Base-by-base conservation (phyloP, 805 yeast genomes). In the Phaffomyces thermotolerans region DNA sequence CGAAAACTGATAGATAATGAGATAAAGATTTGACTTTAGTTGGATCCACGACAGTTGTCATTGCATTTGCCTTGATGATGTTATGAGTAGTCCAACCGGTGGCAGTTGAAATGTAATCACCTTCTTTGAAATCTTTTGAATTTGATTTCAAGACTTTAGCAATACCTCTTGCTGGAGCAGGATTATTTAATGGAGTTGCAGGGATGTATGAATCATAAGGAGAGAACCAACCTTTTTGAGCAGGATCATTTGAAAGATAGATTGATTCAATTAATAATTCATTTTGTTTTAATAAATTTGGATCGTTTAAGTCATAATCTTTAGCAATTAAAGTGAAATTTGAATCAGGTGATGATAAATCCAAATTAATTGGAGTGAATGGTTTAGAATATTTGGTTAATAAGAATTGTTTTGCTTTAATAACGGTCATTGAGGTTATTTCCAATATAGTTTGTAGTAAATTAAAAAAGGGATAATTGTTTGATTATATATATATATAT, bases 231-330 rank as follows among this genome's bases (percentile, higher is more conserved):
- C 68, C 67, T 56, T 79, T 75, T 52, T 76, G 80, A 15, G 81
- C 75, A n/a, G 84, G 84, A 53, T 79, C 84, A 51, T 79, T 74
- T 17, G 83, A 75, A 9, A 78, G 48, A 45, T 69, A 71, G 32
- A 71, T 49, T 2, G 65, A 55, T 54, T 76, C 69, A 22, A 76
- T 57, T 13, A 73, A 53, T 10, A 78, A 36, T 39, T 75, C 71
- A 39, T 67, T 71, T 2, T 62, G 66, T 37, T 61, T 50, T 14
- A 71, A 45, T 2, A 59, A 46, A 4, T 51, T 43, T 15, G 54
- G 40, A 31, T 46, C 47, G 13, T 44, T 42, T 4, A 49, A 22
- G 15, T 58, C 52, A n/a, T 59, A 41, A 25, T 56, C 50, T 9
- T 49, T 42, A 3, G 47, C 41, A 3, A 44, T 44, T 5, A 59